Conservation (phyloP, 495 filamentous ascomycete genomes). For the Trichoderma reesei region DNA sequence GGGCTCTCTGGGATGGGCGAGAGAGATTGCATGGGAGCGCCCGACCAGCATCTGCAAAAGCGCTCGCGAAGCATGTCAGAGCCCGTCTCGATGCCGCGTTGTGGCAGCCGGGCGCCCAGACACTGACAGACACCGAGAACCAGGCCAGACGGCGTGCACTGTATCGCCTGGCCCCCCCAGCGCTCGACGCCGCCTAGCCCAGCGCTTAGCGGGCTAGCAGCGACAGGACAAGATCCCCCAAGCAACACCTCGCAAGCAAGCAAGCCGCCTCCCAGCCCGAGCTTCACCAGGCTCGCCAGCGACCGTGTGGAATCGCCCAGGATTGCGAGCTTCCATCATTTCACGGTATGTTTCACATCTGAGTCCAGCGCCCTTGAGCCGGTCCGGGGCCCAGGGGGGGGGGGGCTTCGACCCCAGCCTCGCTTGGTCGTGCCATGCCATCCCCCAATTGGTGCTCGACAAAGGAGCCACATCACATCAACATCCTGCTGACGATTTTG, state of each 20-base stretch:
- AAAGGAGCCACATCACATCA: conserved; percentile 1
- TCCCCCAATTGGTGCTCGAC: conserved; percentile 5
- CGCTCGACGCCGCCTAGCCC: conserved; percentile 1
- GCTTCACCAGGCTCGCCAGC: conserved; percentile 4
- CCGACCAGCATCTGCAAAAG: not conserved
- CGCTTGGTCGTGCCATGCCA: conserved; percentile 8
- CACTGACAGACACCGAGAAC: not conserved
- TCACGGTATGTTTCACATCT: conserved; percentile 8
- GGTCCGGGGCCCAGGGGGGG: not conserved
- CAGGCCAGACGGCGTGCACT: no score
- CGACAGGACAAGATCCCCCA: conserved; percentile 4
- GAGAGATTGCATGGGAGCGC: not conserved
- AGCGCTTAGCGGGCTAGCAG: conserved; percentile 5
- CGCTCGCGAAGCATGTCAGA: not conserved
- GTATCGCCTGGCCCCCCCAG: conserved; percentile 5
- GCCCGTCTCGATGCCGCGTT: not conserved
- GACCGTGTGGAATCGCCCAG: conserved; percentile 8
- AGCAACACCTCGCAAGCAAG: no score
- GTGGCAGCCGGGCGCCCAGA: not conserved
- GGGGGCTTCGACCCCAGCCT: conserved; percentile 1
- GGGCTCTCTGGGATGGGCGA: not conserved
- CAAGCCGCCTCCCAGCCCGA: no score
- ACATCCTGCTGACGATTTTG: conserved; percentile 8
- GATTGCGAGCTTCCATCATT: conserved; percentile 6
- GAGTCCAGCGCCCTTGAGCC: not conserved